A percentile compares a stretch with the other conserved stretches of the same genome.
phyloP scores from a whole-genome alignment of 176 grass and related monocot species.

The Triticum monococcum region DNA sequence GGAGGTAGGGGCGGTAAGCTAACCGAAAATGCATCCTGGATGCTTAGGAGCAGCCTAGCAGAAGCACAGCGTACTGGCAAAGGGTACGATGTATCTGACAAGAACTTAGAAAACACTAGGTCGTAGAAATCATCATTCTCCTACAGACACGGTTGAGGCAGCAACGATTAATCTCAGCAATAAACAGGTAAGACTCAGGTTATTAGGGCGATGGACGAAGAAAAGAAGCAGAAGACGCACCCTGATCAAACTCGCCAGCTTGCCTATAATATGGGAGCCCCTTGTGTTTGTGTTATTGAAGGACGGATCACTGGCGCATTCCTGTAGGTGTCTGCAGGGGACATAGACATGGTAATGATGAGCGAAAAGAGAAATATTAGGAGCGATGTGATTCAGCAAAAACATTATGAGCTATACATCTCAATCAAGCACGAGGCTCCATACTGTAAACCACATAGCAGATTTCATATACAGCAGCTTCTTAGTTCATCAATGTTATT shows the following conservation, averaged over 20 bases:
- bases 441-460: neutral
- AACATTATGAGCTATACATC: neutral
- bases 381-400: neutral
- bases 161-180: neutral
- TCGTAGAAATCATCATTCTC: conserved; percentile 94
- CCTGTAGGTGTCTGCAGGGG: conserved; percentile 46
- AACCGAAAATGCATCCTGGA: conserved; percentile 69
- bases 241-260: conserved; percentile 70
- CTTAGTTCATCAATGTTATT: too few relatives aligned
- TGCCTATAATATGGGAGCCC: conserved; percentile 65
- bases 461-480: too few relatives aligned
- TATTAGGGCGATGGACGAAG: neutral
- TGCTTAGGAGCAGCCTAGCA: conserved; percentile 80
- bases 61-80: conserved; percentile 54
- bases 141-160: conserved; percentile 26
- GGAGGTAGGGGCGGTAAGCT: neutral
- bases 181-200: neutral
- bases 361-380: neutral
- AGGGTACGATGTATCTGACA: conserved; percentile 62
- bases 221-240: conserved; percentile 25
- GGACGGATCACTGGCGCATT: conserved; percentile 36
- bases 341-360: neutral
- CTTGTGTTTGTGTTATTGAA: conserved; percentile 52
- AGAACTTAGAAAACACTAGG: conserved; percentile 73
- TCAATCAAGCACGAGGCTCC: neutral